phyloP scores from a whole-genome alignment of 2,329 filamentous ascomycete genomes.

The Aspergillus pseudoterreus region DNA sequence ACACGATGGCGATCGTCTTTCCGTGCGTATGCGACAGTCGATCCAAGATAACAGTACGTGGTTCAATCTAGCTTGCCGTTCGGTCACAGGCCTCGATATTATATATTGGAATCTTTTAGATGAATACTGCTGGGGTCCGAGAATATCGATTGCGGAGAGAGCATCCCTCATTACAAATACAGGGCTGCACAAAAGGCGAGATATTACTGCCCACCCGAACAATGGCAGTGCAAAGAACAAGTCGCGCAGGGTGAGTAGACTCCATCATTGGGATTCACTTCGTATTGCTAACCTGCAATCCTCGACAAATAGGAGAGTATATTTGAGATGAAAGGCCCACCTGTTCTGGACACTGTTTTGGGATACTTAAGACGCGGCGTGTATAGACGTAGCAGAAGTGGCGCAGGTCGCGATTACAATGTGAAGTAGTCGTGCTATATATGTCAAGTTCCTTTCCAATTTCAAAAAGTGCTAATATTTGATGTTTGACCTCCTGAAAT shows the following conservation, averaged over 20 bases:
- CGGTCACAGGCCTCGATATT: conserved; percentile 2
- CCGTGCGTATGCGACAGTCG: background rate
- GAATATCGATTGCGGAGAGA: background rate
- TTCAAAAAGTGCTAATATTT: no score
- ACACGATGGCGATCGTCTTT: background rate
- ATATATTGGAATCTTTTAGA: conserved; percentile 10
- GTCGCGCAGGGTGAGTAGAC: background rate
- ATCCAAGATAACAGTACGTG: conserved; percentile 2
- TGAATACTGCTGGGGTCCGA: conserved; percentile 9
- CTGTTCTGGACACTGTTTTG: no score
- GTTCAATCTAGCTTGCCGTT: conserved; percentile 6
- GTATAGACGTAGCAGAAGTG: no score
- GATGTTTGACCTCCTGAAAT: no score
- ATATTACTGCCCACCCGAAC: conserved; percentile 4
- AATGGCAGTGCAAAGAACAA: background rate
- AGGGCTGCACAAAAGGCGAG: background rate
- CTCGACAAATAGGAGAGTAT: no score
- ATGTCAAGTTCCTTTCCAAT: no score
- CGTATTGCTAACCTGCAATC: no score
- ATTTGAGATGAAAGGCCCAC: no score
- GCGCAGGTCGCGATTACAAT: no score
- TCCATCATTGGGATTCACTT: no score
- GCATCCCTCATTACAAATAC: background rate
- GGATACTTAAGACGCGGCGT: no score
- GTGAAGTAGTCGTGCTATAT: no score